Conservation (phyloP, 352 stramenopile species). For the Albugo candida region DNA sequence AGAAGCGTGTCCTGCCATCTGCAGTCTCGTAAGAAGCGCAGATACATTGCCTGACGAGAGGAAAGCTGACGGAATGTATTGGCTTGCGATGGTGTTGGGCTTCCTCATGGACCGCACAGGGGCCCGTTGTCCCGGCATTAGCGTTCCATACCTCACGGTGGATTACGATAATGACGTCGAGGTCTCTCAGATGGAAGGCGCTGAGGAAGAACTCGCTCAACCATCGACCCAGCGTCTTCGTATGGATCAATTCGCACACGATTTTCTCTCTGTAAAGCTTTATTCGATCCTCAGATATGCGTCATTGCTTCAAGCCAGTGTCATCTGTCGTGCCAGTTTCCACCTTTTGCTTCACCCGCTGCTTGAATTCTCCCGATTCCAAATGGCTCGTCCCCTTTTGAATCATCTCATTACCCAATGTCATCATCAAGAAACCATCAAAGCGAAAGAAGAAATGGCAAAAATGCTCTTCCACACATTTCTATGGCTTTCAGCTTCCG, state of each 20-base stretch:
- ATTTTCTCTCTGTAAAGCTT: conserved; percentile 33
- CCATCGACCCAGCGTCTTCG: conserved; percentile 22
- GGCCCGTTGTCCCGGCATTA: conserved; percentile 35
- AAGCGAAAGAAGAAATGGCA: conserved; percentile 31
- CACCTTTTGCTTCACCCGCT: conserved; percentile 49
- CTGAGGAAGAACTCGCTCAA: no score
- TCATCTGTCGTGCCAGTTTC: conserved; percentile 35
- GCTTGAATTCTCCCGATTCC: conserved; percentile 27
- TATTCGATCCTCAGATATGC: conserved; percentile 19
- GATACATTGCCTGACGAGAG: conserved; percentile 30
- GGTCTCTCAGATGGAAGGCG: conserved; percentile 13
- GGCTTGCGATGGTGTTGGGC: conserved; percentile 53
- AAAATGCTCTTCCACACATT: conserved; percentile 36
- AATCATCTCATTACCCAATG: conserved; percentile 8
- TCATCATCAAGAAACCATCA: conserved; percentile 27
- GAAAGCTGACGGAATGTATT: conserved; percentile 35
- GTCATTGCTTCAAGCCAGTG: conserved; percentile 14
- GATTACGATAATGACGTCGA: conserved; percentile 29
- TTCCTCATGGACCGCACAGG: conserved; percentile 72
- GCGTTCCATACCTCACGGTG: conserved; percentile 47
- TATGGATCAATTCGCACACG: conserved; percentile 29
- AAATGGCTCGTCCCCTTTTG: no score
- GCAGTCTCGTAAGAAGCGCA: conserved; percentile 18
- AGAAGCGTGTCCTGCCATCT: conserved; percentile 34
- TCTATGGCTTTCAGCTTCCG: conserved; percentile 24